These are phyloP conservation scores for Larix kaempferi DNA, from an alignment of 75 land plant species.

Conservation along the genomic window DNA sequence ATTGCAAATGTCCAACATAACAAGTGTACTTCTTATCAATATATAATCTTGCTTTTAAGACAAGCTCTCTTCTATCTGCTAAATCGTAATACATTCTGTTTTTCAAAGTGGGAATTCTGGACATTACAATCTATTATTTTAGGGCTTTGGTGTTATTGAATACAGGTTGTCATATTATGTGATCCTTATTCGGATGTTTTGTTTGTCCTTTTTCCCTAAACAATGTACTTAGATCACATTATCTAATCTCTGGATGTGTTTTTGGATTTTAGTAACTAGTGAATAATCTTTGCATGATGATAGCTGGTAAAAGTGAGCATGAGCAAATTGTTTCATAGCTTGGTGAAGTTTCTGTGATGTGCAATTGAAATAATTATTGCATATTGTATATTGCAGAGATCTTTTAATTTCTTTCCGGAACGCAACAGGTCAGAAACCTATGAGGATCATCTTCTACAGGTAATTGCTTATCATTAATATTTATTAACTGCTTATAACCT, in stretches of 20 bases:
- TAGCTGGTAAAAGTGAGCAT: not conserved
- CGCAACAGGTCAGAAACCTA: slow-evolving; percentile 85
- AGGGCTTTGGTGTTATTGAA: not conserved
- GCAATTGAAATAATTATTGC: not conserved
- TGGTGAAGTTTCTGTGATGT: not conserved
- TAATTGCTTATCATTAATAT: slow-evolving; percentile 3
- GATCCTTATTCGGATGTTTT: not conserved
- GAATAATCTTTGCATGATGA: not conserved
- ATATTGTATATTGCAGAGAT: slow-evolving; percentile 54
- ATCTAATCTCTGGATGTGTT: not conserved
- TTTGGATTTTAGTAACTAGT: not conserved
- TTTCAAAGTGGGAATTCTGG: not conserved
- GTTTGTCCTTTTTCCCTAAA: not conserved
- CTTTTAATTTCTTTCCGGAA: slow-evolving; percentile 83
- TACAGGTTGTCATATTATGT: not conserved
- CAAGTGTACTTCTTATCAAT: too few relatives aligned
- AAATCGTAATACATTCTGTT: not conserved
- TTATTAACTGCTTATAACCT: not conserved
- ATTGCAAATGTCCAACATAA: too few relatives aligned
- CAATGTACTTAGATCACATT: too few relatives aligned
- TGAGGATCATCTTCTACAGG: slow-evolving; percentile 95
- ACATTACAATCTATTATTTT: not conserved
- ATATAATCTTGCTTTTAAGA: too few relatives aligned
- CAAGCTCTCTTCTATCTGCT: too few relatives aligned
- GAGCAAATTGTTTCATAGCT: too few relatives aligned